Evolutionary conservation across 2,329 filamentous ascomycete species (phyloP).

Genomic region (Aureobasidium lini): DNA sequence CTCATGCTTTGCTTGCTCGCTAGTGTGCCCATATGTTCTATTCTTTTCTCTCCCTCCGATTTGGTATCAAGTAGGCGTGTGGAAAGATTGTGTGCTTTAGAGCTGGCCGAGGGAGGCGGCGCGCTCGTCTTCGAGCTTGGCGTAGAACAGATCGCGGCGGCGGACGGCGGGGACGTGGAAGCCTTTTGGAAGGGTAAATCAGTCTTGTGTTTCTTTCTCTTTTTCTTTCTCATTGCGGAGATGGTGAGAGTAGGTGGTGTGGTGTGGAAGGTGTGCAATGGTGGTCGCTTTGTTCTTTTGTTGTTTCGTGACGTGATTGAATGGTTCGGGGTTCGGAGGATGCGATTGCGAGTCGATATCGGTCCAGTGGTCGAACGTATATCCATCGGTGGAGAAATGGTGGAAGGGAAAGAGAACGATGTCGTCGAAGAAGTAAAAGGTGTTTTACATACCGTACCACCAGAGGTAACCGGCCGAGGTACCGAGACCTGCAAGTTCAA

Average conservation of each 20-base stretch:
- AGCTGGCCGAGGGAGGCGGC: constrained; percentile 39
- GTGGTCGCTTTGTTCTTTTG: not conserved
- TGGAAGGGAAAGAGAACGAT: not conserved
- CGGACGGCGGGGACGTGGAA: constrained; percentile 59
- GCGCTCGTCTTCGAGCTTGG: constrained; percentile 56
- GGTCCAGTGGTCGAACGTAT: not conserved
- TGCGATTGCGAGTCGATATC: not conserved
- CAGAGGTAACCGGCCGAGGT: constrained; percentile 56
- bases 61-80: not conserved
- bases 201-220: not conserved
- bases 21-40: too few species aligned
- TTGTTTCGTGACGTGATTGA: too few species aligned
- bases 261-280: not conserved
- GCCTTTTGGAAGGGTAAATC: constrained; percentile 33
- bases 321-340: not conserved
- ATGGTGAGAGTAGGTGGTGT: not conserved
- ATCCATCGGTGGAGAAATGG: not conserved
- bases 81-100: constrained; percentile 11
- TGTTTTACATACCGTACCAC: constrained; percentile 53
- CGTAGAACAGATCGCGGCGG: constrained; percentile 56
- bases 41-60: too few species aligned
- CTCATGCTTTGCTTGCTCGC: not conserved
- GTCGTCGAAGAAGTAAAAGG: not conserved
- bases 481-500: constrained; percentile 46
- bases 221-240: not conserved